phyloP scores from a whole-genome alignment of 768 basidiomycete genomes.

The Lactarius deliciosus region DNA sequence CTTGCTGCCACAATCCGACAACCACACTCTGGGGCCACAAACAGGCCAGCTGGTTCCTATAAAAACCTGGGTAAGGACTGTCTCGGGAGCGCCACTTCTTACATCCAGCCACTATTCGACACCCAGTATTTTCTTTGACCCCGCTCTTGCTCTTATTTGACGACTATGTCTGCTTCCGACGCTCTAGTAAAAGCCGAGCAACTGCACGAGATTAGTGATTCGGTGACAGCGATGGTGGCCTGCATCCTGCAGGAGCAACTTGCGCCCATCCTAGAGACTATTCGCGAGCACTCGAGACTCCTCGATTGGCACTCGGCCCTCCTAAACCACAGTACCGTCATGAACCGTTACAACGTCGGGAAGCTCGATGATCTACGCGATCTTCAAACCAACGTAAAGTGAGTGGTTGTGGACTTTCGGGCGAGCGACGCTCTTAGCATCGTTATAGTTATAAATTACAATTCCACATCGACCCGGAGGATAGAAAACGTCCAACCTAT shows the following conservation, averaged over 20 bases:
- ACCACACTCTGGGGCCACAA: neutral
- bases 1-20: neutral
- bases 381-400: constrained; percentile 20
- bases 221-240: constrained; percentile 1
- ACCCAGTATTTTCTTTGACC: neutral
- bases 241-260: constrained; percentile 20
- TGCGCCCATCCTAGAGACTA: constrained; percentile 14
- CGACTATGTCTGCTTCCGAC: constrained; percentile 6
- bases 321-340: constrained; percentile 15
- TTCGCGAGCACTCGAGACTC: constrained; percentile 20
- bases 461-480: constrained; percentile 7
- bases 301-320: constrained; percentile 20
- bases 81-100: neutral
- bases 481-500: constrained; percentile 6
- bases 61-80: neutral
- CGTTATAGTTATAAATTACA: constrained; percentile 19
- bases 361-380: constrained; percentile 24
- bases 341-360: constrained; percentile 24
- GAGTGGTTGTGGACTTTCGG: neutral
- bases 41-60: neutral
- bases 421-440: neutral
- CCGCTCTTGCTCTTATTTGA: neutral
- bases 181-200: neutral
- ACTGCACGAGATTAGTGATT: constrained; percentile 5
- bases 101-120: neutral